phyloP scores from a whole-genome alignment of 306 rosid species.

The Fragaria vesca region DNA sequence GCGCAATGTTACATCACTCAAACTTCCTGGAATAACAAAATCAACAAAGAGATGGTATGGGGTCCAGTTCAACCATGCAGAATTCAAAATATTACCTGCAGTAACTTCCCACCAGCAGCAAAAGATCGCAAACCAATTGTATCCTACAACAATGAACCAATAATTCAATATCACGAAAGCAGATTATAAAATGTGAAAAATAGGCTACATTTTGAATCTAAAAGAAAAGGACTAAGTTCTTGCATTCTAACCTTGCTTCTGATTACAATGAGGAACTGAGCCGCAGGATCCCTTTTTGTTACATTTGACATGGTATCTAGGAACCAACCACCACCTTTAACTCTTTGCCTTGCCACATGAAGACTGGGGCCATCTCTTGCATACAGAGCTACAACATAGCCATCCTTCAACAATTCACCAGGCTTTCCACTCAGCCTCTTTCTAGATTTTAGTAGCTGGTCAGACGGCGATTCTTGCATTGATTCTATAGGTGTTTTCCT shows the following conservation, averaged over 20 bases:
- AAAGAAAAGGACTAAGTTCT: slow-evolving; percentile 17
- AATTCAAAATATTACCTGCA: slow-evolving; percentile 60
- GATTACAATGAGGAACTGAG: slow-evolving; percentile 75
- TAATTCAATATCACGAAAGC: slow-evolving; percentile 32
- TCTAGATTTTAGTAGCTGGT: slow-evolving; percentile 50
- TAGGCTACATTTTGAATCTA: slow-evolving; percentile 1
- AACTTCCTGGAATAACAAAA: slow-evolving; percentile 4
- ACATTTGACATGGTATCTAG: slow-evolving; percentile 75
- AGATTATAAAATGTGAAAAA: slow-evolving; percentile 24
- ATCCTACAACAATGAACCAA: slow-evolving; percentile 56
- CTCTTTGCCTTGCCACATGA: slow-evolving; percentile 88
- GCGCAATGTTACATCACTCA: neutral
- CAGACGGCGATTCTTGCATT: slow-evolving; percentile 59
- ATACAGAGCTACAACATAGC: slow-evolving; percentile 73
- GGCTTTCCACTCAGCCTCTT: slow-evolving; percentile 66
- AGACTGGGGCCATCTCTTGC: slow-evolving; percentile 66
- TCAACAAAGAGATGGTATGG: neutral
- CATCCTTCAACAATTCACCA: slow-evolving; percentile 76
- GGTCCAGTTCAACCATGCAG: neutral
- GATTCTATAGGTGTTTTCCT: slow-evolving; percentile 77
- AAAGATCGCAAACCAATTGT: slow-evolving; percentile 91
- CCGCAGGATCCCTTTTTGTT: slow-evolving; percentile 95
- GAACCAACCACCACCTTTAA: slow-evolving; percentile 95
- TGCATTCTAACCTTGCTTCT: slow-evolving; percentile 77
- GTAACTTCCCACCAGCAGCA: slow-evolving; percentile 93